A percentile compares a stretch with the other conserved stretches of the same genome.
Evolutionary conservation across 768 basidiomycete genomes (phyloP).

Genomic region (Trametes cinnabarina): DNA sequence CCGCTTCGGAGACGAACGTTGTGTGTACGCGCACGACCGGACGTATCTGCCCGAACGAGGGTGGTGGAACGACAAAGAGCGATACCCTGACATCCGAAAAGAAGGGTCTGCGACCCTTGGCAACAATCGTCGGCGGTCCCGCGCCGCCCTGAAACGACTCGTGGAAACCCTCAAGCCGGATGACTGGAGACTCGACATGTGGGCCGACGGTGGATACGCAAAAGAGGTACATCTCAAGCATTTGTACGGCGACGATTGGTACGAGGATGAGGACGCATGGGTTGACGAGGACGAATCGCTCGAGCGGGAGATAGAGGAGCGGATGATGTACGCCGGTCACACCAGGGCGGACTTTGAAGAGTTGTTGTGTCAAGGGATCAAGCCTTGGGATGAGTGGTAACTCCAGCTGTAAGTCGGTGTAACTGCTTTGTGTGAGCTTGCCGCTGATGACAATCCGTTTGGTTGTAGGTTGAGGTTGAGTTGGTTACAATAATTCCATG

Average conservation of each 20-base stretch:
- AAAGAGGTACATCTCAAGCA: neutral
- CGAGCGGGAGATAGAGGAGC: slow-evolving; percentile 19
- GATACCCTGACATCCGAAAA: neutral
- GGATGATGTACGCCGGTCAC: slow-evolving; percentile 32
- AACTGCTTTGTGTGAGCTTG: neutral
- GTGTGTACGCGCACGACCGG: slow-evolving; percentile 50
- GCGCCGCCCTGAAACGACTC: neutral
- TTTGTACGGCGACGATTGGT: neutral
- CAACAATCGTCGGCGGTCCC: neutral
- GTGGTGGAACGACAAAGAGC: slow-evolving; percentile 40
- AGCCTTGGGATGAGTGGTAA: slow-evolving; percentile 40
- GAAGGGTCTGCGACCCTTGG: neutral
- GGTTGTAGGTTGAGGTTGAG: too few species aligned
- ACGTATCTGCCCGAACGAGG: slow-evolving; percentile 42
- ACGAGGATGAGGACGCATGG: neutral
- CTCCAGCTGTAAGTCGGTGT: slow-evolving; percentile 4
- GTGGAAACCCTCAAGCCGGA: neutral
- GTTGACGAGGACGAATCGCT: neutral
- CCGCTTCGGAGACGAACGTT: slow-evolving; percentile 37
- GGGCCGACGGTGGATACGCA: neutral
- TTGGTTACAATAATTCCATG: too few species aligned
- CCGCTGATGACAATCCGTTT: too few species aligned
- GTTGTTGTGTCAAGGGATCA: slow-evolving; percentile 39
- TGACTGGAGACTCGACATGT: neutral
- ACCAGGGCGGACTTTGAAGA: slow-evolving; percentile 35